Evolutionary conservation across 2,329 filamentous ascomycete genomes (phyloP).

Genomic region (Paecilomyces niveus): DNA sequence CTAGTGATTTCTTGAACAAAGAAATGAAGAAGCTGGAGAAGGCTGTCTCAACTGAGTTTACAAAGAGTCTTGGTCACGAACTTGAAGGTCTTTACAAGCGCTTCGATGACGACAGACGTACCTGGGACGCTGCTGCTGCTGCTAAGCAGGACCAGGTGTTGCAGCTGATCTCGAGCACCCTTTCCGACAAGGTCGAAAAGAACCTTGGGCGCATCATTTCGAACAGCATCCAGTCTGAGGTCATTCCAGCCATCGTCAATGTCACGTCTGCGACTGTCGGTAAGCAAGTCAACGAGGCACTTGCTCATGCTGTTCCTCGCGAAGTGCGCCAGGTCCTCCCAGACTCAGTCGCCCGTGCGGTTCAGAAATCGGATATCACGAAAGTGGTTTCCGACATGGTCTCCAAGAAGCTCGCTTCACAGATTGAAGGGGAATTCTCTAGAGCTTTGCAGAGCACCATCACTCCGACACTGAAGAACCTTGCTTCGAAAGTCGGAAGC

Average conservation of each 20-base stretch:
- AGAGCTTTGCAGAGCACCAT: constrained; percentile 56
- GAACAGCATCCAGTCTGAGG: constrained; percentile 64
- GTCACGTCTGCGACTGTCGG: constrained; percentile 62
- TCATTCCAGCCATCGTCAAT: constrained; percentile 68
- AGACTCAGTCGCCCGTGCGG: constrained; percentile 55
- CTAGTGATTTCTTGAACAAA: constrained; percentile 54
- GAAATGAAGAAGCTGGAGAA: constrained; percentile 52
- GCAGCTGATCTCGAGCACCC: constrained; percentile 59
- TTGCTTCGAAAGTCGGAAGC: constrained; percentile 57
- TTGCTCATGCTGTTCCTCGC: constrained; percentile 61
- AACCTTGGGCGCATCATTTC: constrained; percentile 71
- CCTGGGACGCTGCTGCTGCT: constrained; percentile 54
- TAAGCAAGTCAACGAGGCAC: constrained; percentile 61
- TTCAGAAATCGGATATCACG: constrained; percentile 68
- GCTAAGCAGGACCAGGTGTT: constrained; percentile 65
- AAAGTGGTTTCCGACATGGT: constrained; percentile 67
- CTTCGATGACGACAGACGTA: constrained; percentile 62
- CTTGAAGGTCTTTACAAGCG: constrained; percentile 52
- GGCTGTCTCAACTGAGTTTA: constrained; percentile 42
- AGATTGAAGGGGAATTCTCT: constrained; percentile 63
- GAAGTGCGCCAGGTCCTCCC: constrained; percentile 69
- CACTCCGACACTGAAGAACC: constrained; percentile 57
- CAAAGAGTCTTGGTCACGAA: constrained; percentile 41
- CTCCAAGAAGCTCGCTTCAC: constrained; percentile 56
- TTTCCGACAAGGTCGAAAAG: constrained; percentile 66